Evolutionary conservation across 805 yeast genomes (phyloP).

Genomic region (Starmerella geochares): DNA sequence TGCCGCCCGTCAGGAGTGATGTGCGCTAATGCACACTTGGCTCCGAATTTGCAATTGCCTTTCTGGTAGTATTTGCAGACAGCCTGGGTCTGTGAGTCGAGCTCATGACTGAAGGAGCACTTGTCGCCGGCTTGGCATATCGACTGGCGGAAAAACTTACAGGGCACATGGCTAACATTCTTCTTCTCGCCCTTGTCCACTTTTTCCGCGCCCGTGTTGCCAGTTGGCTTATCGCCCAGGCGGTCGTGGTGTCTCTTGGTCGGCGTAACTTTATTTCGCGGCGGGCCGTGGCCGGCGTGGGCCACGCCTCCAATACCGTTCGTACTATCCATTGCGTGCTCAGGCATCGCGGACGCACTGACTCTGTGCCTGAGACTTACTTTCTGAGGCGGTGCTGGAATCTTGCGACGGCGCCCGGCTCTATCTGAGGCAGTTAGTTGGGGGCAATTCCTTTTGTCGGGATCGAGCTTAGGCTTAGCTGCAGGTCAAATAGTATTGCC

Average conservation of each 20-base stretch:
- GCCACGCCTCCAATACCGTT: neutral
- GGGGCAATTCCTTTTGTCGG: neutral
- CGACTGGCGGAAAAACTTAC: slow-evolving; percentile 87
- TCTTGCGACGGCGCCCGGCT: neutral
- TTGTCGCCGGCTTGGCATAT: slow-evolving; percentile 88
- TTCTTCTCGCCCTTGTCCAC: slow-evolving; percentile 19
- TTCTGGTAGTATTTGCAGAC: slow-evolving; percentile 90
- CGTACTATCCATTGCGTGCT: neutral
- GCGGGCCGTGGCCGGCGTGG: slow-evolving; percentile 2
- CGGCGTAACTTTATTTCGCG: neutral
- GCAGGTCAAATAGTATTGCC: neutral
- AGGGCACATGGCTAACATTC: slow-evolving; percentile 88
- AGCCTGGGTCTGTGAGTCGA: slow-evolving; percentile 34
- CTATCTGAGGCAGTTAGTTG: neutral
- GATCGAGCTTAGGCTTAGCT: neutral
- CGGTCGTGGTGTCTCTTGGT: slow-evolving; percentile 5
- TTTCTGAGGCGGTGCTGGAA: neutral
- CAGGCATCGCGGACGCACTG: neutral
- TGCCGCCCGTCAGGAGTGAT: slow-evolving; percentile 80
- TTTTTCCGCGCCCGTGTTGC: neutral
- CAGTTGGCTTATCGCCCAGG: neutral
- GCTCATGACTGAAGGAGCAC: slow-evolving; percentile 80
- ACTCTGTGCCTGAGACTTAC: neutral
- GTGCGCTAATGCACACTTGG: slow-evolving; percentile 90
- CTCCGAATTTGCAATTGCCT: slow-evolving; percentile 94